Percentiles rank a stretch among this genome's conserved stretches.
Evolutionary conservation across 108 stramenopile species (phyloP).

Genomic region (Asterionellopsis glacialis): DNA sequence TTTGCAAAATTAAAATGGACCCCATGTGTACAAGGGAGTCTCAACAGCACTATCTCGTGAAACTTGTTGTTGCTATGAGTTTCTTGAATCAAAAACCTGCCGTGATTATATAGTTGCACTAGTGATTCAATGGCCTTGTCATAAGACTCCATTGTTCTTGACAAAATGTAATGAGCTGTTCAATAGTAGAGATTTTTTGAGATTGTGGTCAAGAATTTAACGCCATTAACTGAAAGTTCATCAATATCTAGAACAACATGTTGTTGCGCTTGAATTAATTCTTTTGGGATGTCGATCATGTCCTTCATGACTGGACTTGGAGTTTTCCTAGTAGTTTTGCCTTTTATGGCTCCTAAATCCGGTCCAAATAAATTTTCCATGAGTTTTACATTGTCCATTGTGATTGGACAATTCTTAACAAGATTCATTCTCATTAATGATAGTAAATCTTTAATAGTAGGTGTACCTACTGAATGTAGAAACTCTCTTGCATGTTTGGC

Average conservation of each 20-base stretch:
- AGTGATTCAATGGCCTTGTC: constrained; percentile 2
- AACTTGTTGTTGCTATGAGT: constrained; percentile 19
- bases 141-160: background rate
- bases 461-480: background rate
- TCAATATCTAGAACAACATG: constrained; percentile 25
- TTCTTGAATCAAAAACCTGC: constrained; percentile 6
- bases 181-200: constrained; percentile 24
- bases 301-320: constrained; percentile 15
- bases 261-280: constrained; percentile 4
- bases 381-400: constrained; percentile 6
- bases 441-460: too few relatives aligned
- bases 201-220: constrained; percentile 26
- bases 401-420: constrained; percentile 15
- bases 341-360: constrained; percentile 11
- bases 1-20: constrained; percentile 16
- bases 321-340: constrained; percentile 15
- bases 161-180: constrained; percentile 13
- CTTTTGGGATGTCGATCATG: constrained; percentile 10
- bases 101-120: constrained; percentile 2
- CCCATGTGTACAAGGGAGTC: background rate
- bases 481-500: background rate
- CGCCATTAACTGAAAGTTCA: constrained; percentile 32
- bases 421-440: too few relatives aligned
- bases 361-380: constrained; percentile 22
- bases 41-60: background rate